phyloP scores from a whole-genome alignment of 2,329 filamentous ascomycete species.

The Cercospora beticola region DNA sequence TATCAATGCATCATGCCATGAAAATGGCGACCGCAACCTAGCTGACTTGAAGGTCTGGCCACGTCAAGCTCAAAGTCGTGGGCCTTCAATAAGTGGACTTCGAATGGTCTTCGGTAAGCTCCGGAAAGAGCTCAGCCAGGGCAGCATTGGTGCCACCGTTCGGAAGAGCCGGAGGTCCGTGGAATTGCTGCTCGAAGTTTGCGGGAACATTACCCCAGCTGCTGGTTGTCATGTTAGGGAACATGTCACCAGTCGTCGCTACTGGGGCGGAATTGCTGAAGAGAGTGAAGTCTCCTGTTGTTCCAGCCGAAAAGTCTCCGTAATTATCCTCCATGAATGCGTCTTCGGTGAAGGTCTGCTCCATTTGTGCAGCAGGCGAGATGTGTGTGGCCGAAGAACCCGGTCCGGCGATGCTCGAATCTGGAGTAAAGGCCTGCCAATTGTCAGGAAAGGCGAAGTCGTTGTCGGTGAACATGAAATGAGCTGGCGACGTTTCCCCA shows the following conservation, averaged over 20 bases:
- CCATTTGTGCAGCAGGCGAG: slow-evolving; percentile 70
- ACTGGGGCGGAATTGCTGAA: slow-evolving; percentile 42
- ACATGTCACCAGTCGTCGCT: slow-evolving; percentile 32
- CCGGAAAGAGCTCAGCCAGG: slow-evolving; percentile 28
- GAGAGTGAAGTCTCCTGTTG: slow-evolving; percentile 60
- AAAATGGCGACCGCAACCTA: not conserved
- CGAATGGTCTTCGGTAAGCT: slow-evolving; percentile 17
- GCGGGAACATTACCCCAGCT: slow-evolving; percentile 40
- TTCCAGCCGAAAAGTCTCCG: slow-evolving; percentile 16
- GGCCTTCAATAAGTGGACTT: not conserved
- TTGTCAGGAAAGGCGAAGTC: slow-evolving; percentile 54
- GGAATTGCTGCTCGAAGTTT: slow-evolving; percentile 24
- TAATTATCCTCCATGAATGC: slow-evolving; percentile 66
- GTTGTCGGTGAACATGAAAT: slow-evolving; percentile 59
- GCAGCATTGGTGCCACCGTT: slow-evolving; percentile 22
- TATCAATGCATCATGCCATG: not conserved
- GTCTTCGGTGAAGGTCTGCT: slow-evolving; percentile 52
- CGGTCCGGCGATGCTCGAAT: slow-evolving; percentile 27
- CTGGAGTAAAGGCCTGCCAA: slow-evolving; percentile 37
- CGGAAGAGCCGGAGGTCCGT: slow-evolving; percentile 20
- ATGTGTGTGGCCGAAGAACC: slow-evolving; percentile 52
- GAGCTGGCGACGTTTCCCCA: slow-evolving; percentile 46
- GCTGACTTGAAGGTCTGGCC: not conserved
- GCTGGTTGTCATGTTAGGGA: slow-evolving; percentile 30
- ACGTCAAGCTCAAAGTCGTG: not conserved